Base-by-base conservation (phyloP, 2,329 filamentous ascomycete species). In the Fusarium sp. region DNA sequence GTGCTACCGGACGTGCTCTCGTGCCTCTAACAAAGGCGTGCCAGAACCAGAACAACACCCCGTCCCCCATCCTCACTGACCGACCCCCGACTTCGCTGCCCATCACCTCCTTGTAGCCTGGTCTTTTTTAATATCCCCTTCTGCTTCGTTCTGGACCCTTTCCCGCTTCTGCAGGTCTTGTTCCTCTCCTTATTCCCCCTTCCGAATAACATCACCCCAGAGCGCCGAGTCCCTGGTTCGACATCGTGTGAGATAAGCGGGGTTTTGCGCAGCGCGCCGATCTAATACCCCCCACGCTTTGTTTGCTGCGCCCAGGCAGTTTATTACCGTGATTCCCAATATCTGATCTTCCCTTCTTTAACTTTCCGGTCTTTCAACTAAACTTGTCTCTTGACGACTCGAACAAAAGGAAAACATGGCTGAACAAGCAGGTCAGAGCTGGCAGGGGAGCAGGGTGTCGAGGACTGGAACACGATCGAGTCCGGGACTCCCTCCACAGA, bases 401-500 rank as follows among this genome's bases (percentile, higher is more conserved):
- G 43, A 57, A 67, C 56, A 57, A 57, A 66, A 58, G 62, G 62
- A 61, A 41, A 69, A 29, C 22, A 83, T 83, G 81, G 77, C 78
- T 24, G 74, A 77, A 48, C 78, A 80, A 57, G 48, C 68, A 50
- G 73, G 73, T 65, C 80, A 80, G 58, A 75, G 67, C 65, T 73
- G 76, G 69, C 80, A 80, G 57, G 68, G 74, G 41, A 73, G 69
- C 63, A 74, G 66, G 58, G 69, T 67, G 70, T 78, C 78, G 58
- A 79, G 77, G 67, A 72, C 69, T 57, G 77, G 77, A 43, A 65
- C 77, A 48, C 77, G 79, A 69, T 79, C 81, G 24, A 82, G 76
- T 66, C 79, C 80, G n/a, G 78, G 77, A 24, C 71, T 81, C 45
- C 78, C 78, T 22, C 79, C 78, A 37, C 79, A 82, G 45, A 81